Base-by-base conservation (phyloP, 257 asterid genomes). In the Euphrasia confusa region DNA sequence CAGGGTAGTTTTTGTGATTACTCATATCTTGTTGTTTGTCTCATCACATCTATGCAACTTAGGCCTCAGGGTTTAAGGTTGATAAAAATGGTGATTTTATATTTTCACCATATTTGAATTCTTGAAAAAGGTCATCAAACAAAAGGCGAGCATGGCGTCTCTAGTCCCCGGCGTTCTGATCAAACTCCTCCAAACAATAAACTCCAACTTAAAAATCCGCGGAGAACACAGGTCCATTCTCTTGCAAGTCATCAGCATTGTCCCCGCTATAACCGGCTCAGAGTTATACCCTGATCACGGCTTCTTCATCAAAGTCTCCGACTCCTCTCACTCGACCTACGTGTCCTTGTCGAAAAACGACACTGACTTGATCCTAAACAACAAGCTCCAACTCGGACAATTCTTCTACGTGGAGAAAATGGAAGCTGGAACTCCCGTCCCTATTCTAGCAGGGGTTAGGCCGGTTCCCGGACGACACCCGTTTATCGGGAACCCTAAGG, bases 251-350 rank as follows among this genome's bases (percentile, higher is more conserved):
- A 82, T 86, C 79, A 84, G 86, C 83, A 88, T 91, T 11, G 95
- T 91, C 18, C 96, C 96, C 1, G 95, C 95, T 30, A 71, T 88
- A 65, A 68, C 77, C 0, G 96, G 95, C 7, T 75, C 90, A 0
- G 95, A 91, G 49, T 65, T 88, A 0, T 88, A 87, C 85, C 98
- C 98, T 0, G 81, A 86, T 42, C 95, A 80, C 15, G 96, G 96
- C 8, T 91, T 86, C 74, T 88, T 84, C 85, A 54, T 91, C n/a
- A 91, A 91, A 78, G 90, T 91, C 65, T 91, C 96, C 0, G 95
- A 88, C 64, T 88, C 96, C 8, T 86, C 98, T 9, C 96, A 91
- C 72, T 86, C 98, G 0, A 86, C 96, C 1, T 91, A 86, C 57
- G 95, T 83, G 13, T 70, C 95, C 0, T 63, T 84, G 24, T 78